Evolutionary conservation across 305 asterid species (phyloP).

Genomic region (Solanum aculeatissimum): DNA sequence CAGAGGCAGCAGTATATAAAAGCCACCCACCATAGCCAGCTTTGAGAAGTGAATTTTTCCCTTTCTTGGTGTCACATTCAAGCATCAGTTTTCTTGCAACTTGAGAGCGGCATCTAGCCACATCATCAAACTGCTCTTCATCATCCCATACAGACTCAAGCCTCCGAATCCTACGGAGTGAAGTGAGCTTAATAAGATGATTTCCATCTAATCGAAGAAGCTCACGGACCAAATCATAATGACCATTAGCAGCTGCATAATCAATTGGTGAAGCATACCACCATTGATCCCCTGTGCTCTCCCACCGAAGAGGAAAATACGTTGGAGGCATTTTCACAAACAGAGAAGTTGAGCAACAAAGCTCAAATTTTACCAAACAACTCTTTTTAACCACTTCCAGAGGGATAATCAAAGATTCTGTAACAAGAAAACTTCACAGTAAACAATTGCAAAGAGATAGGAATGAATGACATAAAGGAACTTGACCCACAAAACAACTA

Average conservation of each 20-base stretch:
- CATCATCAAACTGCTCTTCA: slow-evolving; percentile 73
- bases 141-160: slow-evolving; percentile 98
- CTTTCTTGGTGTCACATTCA: slow-evolving; percentile 51
- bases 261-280: slow-evolving; percentile 99
- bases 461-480: not conserved
- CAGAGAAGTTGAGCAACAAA: not conserved
- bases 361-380: not conserved
- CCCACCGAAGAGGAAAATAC: slow-evolving; percentile 92
- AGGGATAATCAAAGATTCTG: not conserved
- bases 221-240: slow-evolving; percentile 77
- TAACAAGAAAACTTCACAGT: not conserved
- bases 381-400: not conserved
- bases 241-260: slow-evolving; percentile 97
- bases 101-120: slow-evolving; percentile 59
- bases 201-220: slow-evolving; percentile 91
- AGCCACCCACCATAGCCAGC: slow-evolving; percentile 97
- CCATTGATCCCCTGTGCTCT: slow-evolving; percentile 99
- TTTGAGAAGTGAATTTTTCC: slow-evolving; percentile 51
- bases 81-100: slow-evolving; percentile 51
- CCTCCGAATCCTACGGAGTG: slow-evolving; percentile 81
- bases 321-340: slow-evolving; percentile 40
- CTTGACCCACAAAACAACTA: not conserved
- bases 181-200: slow-evolving; percentile 82
- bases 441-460: not conserved
- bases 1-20: slow-evolving; percentile 86